phyloP scores from a whole-genome alignment of 345 rosid genomes.

The Brassica cretica region DNA sequence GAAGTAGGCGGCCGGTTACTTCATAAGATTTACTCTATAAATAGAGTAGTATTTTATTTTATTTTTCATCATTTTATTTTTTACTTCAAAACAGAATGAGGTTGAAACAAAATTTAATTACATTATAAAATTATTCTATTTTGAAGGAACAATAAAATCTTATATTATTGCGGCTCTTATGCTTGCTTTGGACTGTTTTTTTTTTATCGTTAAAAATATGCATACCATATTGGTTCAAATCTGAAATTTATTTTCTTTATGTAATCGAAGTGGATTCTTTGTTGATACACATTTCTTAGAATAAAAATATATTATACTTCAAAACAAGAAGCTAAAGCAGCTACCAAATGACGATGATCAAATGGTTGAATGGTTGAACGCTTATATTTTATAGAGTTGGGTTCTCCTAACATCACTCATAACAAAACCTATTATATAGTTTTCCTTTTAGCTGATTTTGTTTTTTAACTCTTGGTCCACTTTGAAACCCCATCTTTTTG shows the following conservation, averaged over 20 bases:
- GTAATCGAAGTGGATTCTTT: background rate
- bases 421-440: background rate
- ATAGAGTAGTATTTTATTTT: no score
- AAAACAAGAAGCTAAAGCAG: background rate
- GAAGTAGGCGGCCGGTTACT: background rate
- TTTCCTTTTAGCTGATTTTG: background rate
- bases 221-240: constrained; percentile 1
- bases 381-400: background rate
- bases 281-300: background rate
- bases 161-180: no score
- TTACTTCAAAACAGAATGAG: no score
- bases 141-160: no score
- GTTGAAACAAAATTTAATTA: no score
- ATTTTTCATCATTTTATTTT: no score
- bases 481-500: background rate
- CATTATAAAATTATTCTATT: no score
- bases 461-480: background rate
- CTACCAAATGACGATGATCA: background rate
- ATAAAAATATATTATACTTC: background rate
- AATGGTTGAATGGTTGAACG: background rate
- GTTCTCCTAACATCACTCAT: background rate
- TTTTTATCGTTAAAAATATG: background rate
- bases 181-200: background rate
- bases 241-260: background rate
- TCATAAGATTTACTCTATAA: no score